Evolutionary conservation across 768 basidiomycete genomes (phyloP), one percentile per base, ranked within the genome.

Genomic region (Suillus brevipes): DNA sequence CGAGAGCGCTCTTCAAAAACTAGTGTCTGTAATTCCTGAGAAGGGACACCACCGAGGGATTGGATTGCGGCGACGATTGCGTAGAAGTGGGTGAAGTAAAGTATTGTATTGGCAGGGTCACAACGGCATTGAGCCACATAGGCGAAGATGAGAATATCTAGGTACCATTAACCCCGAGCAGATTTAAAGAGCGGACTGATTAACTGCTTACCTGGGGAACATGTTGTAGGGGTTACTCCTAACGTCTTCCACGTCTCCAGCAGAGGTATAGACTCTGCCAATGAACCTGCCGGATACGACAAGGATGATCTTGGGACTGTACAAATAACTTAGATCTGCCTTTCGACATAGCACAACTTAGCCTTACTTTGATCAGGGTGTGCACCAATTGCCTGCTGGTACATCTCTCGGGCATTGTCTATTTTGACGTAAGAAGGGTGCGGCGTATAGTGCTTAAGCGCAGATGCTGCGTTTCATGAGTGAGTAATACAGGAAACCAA

Each of bases 111-210:
- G 4, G 75, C 78, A 37, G 91, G 91, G 70, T 94, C 87, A 74
- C 93, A 95, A 65, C 91, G 89, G 71, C 87, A 90, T 74, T 94
- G 91, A 0, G 91, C 88, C 63, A 88, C 76, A 70, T 94, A 95
- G 1, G 88, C 91, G 73, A 92, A 94, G n/a, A 80, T 79, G 61
- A 95, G 81, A 14, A 92, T 78, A 28, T 90, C 92, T 94, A 68
- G 34, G 18, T 45, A 42, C 14, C 18, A 16, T 66, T 42, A 60
- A 57, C 56, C 52, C 71, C 43, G 42, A 37, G 16, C 45, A 8
- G 58, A 36, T 36, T 12, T n/a, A 0, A 16, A 37, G 52, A 20
- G 23, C 1, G 23, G 25, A 63, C 40, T 42, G 10, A 18, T 28
- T 20, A 12, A 42, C 1, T 13, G 71, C 81, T 61, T 68, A 91